phyloP scores from a whole-genome alignment of 2,329 filamentous ascomycete species.

The Pseudogymnoascus sp. region DNA sequence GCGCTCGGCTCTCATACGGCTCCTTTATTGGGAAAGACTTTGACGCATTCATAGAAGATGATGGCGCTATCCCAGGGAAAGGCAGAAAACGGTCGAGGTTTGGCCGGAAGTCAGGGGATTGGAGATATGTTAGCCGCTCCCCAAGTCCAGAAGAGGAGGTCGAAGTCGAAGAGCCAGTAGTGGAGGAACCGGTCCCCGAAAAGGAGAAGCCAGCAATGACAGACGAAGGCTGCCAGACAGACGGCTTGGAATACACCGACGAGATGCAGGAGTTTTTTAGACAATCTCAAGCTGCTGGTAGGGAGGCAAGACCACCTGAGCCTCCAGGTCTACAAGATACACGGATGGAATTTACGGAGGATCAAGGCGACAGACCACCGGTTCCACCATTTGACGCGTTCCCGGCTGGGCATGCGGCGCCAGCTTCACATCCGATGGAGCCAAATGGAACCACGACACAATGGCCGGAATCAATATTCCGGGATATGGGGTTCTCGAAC shows the following conservation, averaged over 20 bases:
- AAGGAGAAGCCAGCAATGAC: slow-evolving; percentile 25
- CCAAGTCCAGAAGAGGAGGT: slow-evolving; percentile 53
- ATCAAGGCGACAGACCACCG: neutral
- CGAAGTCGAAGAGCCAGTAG: slow-evolving; percentile 12
- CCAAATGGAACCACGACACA: neutral
- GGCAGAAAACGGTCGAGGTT: slow-evolving; percentile 66
- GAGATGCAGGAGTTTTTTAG: slow-evolving; percentile 11
- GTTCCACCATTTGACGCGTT: neutral
- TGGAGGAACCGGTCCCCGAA: neutral
- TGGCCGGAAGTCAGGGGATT: slow-evolving; percentile 58
- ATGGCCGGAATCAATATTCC: neutral
- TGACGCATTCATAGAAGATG: slow-evolving; percentile 62
- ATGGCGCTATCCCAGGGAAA: slow-evolving; percentile 51
- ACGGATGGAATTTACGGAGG: neutral
- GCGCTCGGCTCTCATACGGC: slow-evolving; percentile 61
- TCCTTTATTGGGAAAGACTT: slow-evolving; percentile 56
- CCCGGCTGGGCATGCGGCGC: neutral
- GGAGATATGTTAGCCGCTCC: slow-evolving; percentile 68
- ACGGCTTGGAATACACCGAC: slow-evolving; percentile 26
- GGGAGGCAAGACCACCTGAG: neutral
- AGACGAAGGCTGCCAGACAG: slow-evolving; percentile 36
- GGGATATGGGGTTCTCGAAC: slow-evolving; percentile 3
- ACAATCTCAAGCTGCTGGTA: slow-evolving; percentile 20
- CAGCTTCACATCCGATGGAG: neutral
- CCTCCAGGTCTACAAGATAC: slow-evolving; percentile 17